Evolutionary conservation across 2,329 filamentous ascomycete genomes (phyloP).

Genomic region (Penicillium psychrosexuale): DNA sequence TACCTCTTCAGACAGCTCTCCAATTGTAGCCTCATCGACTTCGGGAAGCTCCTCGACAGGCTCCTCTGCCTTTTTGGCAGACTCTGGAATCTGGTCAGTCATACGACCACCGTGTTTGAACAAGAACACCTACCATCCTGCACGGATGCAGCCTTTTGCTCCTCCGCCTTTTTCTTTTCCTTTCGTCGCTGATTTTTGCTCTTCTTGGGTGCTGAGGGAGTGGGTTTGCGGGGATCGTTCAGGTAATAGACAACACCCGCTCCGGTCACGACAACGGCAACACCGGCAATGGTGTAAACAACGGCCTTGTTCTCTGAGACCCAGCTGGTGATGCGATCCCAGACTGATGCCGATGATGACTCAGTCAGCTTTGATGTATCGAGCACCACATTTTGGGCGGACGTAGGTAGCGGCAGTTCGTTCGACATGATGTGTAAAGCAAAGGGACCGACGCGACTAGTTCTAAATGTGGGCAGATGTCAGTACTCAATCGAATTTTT

Average conservation of each 20-base stretch:
- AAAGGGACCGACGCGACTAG: slow-evolving; percentile 19
- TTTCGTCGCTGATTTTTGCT: slow-evolving; percentile 90
- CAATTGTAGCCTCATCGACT: slow-evolving; percentile 50
- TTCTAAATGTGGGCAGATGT: neutral
- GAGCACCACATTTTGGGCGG: slow-evolving; percentile 39
- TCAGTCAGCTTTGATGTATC: slow-evolving; percentile 43
- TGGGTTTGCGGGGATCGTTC: slow-evolving; percentile 49
- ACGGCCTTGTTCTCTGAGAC: slow-evolving; percentile 92
- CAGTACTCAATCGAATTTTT: slow-evolving; percentile 8
- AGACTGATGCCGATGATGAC: slow-evolving; percentile 64
- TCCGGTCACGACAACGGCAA: slow-evolving; percentile 85
- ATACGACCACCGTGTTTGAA: slow-evolving; percentile 1
- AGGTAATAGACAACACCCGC: slow-evolving; percentile 94
- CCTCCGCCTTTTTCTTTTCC: slow-evolving; percentile 55
- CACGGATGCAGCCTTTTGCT: slow-evolving; percentile 49
- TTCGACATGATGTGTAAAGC: slow-evolving; percentile 41
- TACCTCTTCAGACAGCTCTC: slow-evolving; percentile 48
- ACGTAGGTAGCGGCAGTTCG: slow-evolving; percentile 36
- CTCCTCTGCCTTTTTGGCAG: slow-evolving; percentile 49
- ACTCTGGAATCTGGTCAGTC: slow-evolving; percentile 26
- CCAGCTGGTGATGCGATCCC: slow-evolving; percentile 89
- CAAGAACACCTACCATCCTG: slow-evolving; percentile 35
- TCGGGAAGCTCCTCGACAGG: slow-evolving; percentile 66
- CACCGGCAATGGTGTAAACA: slow-evolving; percentile 93
- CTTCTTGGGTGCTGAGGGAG: slow-evolving; percentile 55